Evolutionary conservation across 805 yeast genomes (phyloP), one percentile per base, ranked within the genome.

Genomic region (Saturnispora mendoncae): DNA sequence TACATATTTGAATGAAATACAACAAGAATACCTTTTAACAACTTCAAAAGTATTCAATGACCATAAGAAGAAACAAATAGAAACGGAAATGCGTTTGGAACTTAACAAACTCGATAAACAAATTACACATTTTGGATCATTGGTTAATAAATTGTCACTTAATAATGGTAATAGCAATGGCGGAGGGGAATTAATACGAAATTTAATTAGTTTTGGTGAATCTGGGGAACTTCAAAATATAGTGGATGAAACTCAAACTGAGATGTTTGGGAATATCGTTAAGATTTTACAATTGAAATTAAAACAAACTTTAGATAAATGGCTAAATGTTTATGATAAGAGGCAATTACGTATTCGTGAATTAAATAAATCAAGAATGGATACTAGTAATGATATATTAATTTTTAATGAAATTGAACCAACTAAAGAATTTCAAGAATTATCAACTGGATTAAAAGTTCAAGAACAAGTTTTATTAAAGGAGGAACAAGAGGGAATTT

Each of bases 401-500:
- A 58, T 4, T 4, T 13, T 19, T 19, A 56, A 52, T 18, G 25
- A 23, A 19, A 24, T 21, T 2, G 13, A 20, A 3, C 36, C 42
- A 38, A 56, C 64, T 3, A 56, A 60, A 13, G 61, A 56, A 8
- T 66, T 61, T 44, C 55, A 60, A 21, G 57, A 62, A 13, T 53
- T 73, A 4, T 51, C 60, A 9, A 46, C 59, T 1, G 18, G 40
- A 1, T 38, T 59, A 25, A 47, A 45, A 17, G 75, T 71, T 41
- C 75, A 74, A 44, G 86, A 80, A 52, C 49, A 80, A 13, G 78
- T 75, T 50, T 64, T 72, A 38, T 60, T 80, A 24, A 71, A 74
- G 42, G 58, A 62, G 15, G 92, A 82, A 53, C 83, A 80, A 55
- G 66, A 72, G 42, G 73, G 72, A 44, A 55, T 74, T 26, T 49